phyloP scores from a whole-genome alignment of 176 grass and related monocot species.

The Neostapfia colusana region DNA sequence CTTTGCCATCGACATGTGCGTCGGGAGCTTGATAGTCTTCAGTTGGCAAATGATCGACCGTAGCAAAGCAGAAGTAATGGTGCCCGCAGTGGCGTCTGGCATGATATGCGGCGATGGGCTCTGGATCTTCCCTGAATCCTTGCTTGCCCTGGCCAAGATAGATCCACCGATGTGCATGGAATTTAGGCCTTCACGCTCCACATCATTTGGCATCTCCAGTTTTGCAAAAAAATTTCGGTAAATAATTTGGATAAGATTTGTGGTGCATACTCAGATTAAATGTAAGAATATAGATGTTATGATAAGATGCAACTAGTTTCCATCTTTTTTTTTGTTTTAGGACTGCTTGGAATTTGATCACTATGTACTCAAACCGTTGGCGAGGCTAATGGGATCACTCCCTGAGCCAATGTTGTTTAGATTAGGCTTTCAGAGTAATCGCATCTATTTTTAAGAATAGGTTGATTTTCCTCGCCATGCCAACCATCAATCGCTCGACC shows the following conservation, averaged over 20 bases:
- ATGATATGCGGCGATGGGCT: slow-evolving; percentile 93
- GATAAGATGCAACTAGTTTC: background rate
- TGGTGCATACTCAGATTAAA: background rate
- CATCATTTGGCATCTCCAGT: background rate
- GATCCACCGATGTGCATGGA: slow-evolving; percentile 92
- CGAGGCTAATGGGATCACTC: too few species aligned
- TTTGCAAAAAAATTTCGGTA: slow-evolving; percentile 7
- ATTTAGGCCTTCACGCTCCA: slow-evolving; percentile 48
- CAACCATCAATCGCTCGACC: too few species aligned
- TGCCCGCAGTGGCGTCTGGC: slow-evolving; percentile 92
- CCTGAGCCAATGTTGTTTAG: too few species aligned
- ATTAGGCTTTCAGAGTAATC: too few species aligned
- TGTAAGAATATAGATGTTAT: background rate
- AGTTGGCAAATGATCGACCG: slow-evolving; percentile 68
- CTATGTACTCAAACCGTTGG: background rate
- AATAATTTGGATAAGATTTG: background rate
- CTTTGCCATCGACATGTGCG: slow-evolving; percentile 94
- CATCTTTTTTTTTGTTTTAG: background rate
- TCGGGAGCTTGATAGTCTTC: slow-evolving; percentile 78
- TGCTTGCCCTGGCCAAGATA: slow-evolving; percentile 85
- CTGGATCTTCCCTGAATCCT: slow-evolving; percentile 90
- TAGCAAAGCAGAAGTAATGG: slow-evolving; percentile 63
- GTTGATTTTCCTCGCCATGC: too few species aligned
- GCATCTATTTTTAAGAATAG: too few species aligned
- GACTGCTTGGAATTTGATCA: background rate